Percentiles rank a stretch among this genome's conserved stretches.
Evolutionary conservation across 2,329 filamentous ascomycete species (phyloP).

Genomic region (Ampelomyces quisqualis): DNA sequence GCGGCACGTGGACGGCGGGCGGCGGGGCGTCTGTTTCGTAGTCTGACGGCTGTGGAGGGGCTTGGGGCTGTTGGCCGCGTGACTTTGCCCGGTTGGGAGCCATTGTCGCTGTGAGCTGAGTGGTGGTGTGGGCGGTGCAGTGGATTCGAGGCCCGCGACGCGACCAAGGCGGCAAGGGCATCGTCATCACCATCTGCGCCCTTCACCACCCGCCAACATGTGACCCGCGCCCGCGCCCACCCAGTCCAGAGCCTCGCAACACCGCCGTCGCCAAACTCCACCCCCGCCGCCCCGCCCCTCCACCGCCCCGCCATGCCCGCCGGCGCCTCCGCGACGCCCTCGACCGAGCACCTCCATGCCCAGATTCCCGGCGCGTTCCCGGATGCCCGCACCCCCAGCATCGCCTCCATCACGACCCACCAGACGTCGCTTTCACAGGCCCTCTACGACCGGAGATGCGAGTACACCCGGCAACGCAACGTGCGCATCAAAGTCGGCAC

Average conservation of each 20-base stretch:
- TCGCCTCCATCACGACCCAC: slow-evolving; percentile 40
- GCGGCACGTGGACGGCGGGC: slow-evolving; percentile 41
- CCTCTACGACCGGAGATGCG: slow-evolving; percentile 70
- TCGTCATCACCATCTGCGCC: slow-evolving; percentile 17
- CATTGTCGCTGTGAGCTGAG: slow-evolving; percentile 19
- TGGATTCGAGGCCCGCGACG: slow-evolving; percentile 7
- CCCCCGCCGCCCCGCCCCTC: slow-evolving; percentile 1
- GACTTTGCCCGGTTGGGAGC: slow-evolving; percentile 33
- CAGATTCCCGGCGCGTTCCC: slow-evolving; percentile 55
- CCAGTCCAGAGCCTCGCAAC: not conserved
- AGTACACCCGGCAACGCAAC: slow-evolving; percentile 74
- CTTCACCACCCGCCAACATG: slow-evolving; percentile 6
- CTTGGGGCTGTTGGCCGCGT: slow-evolving; percentile 31
- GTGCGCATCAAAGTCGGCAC: slow-evolving; percentile 87
- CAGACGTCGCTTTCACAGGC: slow-evolving; percentile 55
- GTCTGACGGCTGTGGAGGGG: slow-evolving; percentile 53
- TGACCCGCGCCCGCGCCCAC: slow-evolving; percentile 2
- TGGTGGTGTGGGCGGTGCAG: not conserved
- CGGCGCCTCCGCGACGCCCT: slow-evolving; percentile 23
- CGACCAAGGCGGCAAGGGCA: too few species aligned
- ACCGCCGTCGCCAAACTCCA: slow-evolving; percentile 1
- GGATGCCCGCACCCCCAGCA: slow-evolving; percentile 21
- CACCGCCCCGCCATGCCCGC: slow-evolving; percentile 31
- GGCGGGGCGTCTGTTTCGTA: slow-evolving; percentile 53
- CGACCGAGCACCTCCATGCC: slow-evolving; percentile 43